Evolutionary conservation across 352 stramenopile species (phyloP).

Genomic region (Pythium rhizo-oryzae): DNA sequence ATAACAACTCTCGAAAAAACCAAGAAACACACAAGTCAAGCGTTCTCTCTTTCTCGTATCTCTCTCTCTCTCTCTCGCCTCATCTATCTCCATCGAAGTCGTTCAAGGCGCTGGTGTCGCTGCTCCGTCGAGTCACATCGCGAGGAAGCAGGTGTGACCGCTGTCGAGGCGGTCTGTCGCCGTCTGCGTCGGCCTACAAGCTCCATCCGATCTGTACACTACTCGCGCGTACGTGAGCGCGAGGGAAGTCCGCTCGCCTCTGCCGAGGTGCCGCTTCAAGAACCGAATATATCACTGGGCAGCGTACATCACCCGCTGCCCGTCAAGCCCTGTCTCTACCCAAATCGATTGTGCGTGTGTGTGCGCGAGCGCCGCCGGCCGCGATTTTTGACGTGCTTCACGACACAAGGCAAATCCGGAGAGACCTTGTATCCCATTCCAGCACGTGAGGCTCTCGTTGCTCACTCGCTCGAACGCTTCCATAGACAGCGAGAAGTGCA

Average conservation of each 20-base stretch:
- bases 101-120: too few relatives aligned
- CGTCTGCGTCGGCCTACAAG: not conserved
- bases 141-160: not conserved
- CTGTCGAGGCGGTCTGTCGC: not conserved
- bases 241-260: not conserved
- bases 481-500: not conserved
- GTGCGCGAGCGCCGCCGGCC: not conserved
- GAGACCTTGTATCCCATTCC: not conserved
- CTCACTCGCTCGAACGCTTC: not conserved
- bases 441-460: not conserved
- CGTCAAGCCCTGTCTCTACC: not conserved
- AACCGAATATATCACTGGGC: not conserved
- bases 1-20: not conserved
- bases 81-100: too few relatives aligned
- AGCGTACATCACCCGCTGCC: not conserved
- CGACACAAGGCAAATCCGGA: not conserved
- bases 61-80: not conserved
- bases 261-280: constrained; percentile 1
- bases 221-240: constrained; percentile 3
- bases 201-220: not conserved
- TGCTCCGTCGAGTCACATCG: not conserved
- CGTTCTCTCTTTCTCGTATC: not conserved
- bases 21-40: not conserved
- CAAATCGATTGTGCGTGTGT: not conserved
- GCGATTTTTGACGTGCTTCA: constrained; percentile 4